Conservation (phyloP, 805 yeast species). For the Monosporozyma siamensis region DNA sequence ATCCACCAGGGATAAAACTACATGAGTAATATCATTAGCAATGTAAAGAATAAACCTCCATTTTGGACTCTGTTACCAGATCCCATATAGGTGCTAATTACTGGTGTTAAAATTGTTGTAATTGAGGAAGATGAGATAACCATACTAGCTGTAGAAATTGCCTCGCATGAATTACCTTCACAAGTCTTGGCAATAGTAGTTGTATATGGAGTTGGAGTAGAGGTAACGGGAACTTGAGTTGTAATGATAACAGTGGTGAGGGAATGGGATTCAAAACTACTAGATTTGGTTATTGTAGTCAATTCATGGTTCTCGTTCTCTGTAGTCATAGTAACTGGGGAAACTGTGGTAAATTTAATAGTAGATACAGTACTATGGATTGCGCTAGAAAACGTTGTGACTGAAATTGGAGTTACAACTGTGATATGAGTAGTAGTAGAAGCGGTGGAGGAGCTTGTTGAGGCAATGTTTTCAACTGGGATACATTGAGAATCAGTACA, state of each 20-base stretch:
- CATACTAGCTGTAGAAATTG: neutral
- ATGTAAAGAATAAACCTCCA: neutral
- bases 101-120: constrained; percentile 2
- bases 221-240: constrained; percentile 3
- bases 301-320: constrained; percentile 5
- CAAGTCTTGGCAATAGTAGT: neutral
- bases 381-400: neutral
- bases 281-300: constrained; percentile 9
- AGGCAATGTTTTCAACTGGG: neutral
- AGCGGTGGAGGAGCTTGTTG: neutral
- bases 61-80: neutral
- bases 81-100: constrained; percentile 9
- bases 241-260: constrained; percentile 7
- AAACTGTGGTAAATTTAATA: constrained; percentile 7
- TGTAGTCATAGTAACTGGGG: constrained; percentile 8
- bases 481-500: constrained; percentile 6
- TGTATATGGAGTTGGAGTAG: constrained; percentile 4
- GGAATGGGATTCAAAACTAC: constrained; percentile 3
- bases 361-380: constrained; percentile 6
- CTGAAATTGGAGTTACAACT: neutral
- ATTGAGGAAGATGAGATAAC: constrained; percentile 1
- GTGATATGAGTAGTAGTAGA: neutral
- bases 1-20: neutral
- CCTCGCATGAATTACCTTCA: neutral
- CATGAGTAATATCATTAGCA: neutral